These are phyloP conservation scores for Akanthomyces muscarius DNA, from an alignment of 2,329 filamentous ascomycete genomes.

Conservation along the genomic window DNA sequence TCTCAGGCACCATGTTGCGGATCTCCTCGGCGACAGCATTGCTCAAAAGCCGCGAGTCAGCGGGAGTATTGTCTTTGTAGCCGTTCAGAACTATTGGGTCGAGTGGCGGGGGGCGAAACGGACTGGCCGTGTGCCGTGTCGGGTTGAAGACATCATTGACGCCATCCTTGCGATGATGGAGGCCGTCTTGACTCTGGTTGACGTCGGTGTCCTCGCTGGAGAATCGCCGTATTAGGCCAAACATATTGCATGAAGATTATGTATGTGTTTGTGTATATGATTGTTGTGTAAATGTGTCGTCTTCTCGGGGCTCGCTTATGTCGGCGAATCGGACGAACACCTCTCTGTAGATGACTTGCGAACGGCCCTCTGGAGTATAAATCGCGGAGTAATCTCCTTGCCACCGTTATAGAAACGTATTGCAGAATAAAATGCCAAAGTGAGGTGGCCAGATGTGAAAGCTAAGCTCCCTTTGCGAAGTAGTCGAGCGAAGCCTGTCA, in stretches of 20 bases:
- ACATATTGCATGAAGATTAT: conserved; percentile 36
- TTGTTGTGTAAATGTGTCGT: conserved; percentile 9
- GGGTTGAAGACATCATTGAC: conserved; percentile 54
- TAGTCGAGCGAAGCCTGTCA: not conserved
- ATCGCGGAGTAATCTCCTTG: not conserved
- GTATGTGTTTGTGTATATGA: not conserved
- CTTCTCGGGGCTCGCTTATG: not conserved
- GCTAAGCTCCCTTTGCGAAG: not conserved
- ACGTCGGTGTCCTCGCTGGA: conserved; percentile 44
- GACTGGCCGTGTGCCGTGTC: conserved; percentile 59
- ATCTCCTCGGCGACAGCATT: conserved; percentile 85
- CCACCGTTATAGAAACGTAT: not conserved
- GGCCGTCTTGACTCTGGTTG: conserved; percentile 26
- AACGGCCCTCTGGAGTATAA: not conserved
- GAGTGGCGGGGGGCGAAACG: conserved; percentile 83
- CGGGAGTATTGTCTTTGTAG: conserved; percentile 56
- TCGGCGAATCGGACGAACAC: not conserved
- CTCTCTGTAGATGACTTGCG: not conserved
- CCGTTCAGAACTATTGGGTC: conserved; percentile 72
- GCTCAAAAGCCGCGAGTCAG: conserved; percentile 63
- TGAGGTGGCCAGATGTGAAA: not conserved
- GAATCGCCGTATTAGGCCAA: conserved; percentile 64
- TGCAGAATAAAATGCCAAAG: not conserved
- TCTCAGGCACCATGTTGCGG: conserved; percentile 77
- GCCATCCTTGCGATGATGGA: conserved; percentile 36